Conservation (phyloP, 2,329 filamentous ascomycete species). For the Ceratocystis eucalypticola region DNA sequence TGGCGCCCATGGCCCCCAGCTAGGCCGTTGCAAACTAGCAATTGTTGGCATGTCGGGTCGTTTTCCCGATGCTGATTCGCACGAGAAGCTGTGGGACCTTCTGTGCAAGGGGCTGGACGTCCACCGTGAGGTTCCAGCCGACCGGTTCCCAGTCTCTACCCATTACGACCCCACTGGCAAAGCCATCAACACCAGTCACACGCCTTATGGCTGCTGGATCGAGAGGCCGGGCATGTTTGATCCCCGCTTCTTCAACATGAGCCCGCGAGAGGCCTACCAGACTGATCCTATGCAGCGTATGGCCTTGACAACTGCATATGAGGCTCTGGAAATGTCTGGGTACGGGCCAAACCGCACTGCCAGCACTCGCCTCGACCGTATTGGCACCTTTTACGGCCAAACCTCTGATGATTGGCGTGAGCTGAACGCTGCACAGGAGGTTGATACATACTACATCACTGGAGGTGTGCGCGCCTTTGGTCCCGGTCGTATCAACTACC, state of each 20-base stretch:
- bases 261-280: constrained; percentile 60
- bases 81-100: constrained; percentile 47
- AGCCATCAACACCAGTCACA: constrained; percentile 53
- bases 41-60: constrained; percentile 53
- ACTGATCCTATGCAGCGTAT: constrained; percentile 66
- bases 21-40: constrained; percentile 54
- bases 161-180: constrained; percentile 57
- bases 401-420: constrained; percentile 69
- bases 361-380: constrained; percentile 43
- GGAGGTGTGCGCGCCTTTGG: constrained; percentile 38
- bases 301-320: constrained; percentile 61
- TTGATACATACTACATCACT: constrained; percentile 43
- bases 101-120: constrained; percentile 54
- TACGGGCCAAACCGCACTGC: constrained; percentile 54
- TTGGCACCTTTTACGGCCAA: constrained; percentile 64
- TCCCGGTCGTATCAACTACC: constrained; percentile 57
- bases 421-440: constrained; percentile 57
- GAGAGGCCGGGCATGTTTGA: constrained; percentile 63
- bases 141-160: constrained; percentile 53
- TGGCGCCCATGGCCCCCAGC: constrained; percentile 34
- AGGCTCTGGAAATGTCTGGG: constrained; percentile 65
- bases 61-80: constrained; percentile 31
- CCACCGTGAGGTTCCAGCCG: constrained; percentile 46
- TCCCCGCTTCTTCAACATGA: constrained; percentile 71
- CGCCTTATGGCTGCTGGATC: constrained; percentile 56